These are phyloP conservation scores for Ceratocystis harringtonii DNA, from an alignment of 2,329 filamentous ascomycete species.

Conservation along the genomic window DNA sequence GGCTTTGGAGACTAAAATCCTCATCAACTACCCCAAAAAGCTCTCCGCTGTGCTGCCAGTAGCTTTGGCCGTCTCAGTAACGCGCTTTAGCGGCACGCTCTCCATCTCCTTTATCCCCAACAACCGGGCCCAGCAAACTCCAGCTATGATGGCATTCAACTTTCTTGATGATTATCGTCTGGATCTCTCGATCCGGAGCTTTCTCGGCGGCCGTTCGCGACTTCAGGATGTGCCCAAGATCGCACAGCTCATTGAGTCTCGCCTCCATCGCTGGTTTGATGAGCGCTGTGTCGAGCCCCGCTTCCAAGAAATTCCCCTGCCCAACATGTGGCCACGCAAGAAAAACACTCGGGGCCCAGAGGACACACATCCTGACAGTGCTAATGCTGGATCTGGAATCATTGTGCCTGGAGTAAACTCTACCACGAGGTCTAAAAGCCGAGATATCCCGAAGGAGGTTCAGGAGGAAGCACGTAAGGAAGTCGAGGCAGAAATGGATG, in stretches of 20 bases:
- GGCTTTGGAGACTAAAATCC: slow-evolving; percentile 81
- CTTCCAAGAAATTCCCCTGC: slow-evolving; percentile 74
- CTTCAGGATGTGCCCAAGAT: slow-evolving; percentile 82
- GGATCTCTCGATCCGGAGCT: slow-evolving; percentile 65
- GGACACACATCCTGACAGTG: slow-evolving; percentile 32
- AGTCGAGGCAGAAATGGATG: slow-evolving; percentile 37
- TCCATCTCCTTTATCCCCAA: slow-evolving; percentile 84
- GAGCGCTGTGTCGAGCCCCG: slow-evolving; percentile 72
- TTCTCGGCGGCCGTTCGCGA: slow-evolving; percentile 64
- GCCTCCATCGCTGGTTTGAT: slow-evolving; percentile 76
- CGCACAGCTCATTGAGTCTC: slow-evolving; percentile 64
- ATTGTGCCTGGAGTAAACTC: slow-evolving; percentile 26
- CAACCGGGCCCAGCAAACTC: slow-evolving; percentile 50
- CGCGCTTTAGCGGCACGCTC: slow-evolving; percentile 86
- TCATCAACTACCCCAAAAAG: slow-evolving; percentile 88
- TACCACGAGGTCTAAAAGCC: neutral
- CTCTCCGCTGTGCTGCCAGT: slow-evolving; percentile 81
- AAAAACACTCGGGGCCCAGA: slow-evolving; percentile 65
- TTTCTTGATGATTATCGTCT: slow-evolving; percentile 81
- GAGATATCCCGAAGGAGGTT: slow-evolving; percentile 4
- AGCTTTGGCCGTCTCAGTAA: slow-evolving; percentile 77
- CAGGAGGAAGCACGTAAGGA: slow-evolving; percentile 20
- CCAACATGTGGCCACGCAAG: slow-evolving; percentile 70
- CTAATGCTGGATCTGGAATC: slow-evolving; percentile 31
- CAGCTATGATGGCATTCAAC: slow-evolving; percentile 85